Evolutionary conservation across 2,329 filamentous ascomycete genomes (phyloP), one percentile per base, ranked within the genome.

Genomic region (Cladophialophora carrionii): DNA sequence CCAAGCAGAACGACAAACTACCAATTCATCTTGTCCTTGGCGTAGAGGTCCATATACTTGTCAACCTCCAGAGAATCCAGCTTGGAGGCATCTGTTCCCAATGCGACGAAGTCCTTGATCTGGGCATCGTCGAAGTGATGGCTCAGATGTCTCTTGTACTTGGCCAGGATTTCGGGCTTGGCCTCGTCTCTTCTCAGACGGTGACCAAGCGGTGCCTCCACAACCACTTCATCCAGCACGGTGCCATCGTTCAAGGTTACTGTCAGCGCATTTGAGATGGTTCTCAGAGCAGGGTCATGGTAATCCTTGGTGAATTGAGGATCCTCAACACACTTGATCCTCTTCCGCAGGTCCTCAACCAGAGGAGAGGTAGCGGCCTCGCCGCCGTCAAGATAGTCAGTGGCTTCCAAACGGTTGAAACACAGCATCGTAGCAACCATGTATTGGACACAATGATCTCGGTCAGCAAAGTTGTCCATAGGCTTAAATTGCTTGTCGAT

Each of bases 401-500:
- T 90, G 57, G 95, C 94, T 73, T 93, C 90, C 69, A 99, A 90
- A 71, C 95, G 92, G 78, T 95, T 92, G 80, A 94, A 98, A 72
- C 90, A 89, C 72, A 99, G 89, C 92, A 98, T 98, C 74, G 92
- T 92, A 70, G 93, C 59, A 76, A 92, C 91, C 95, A 99, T 99
- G 87, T 99, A 99, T 79, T 98, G 95, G 72, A 99, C 94, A 82
- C 95, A 99, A 86, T 99, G 95, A 81, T 99, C 95, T 76, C 95
- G 92, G 82, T 99, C 95, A 76, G 95, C 95, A 76, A 98, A 99
- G 88, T 99, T 99, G 84, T 97, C 93, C 91, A 99, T 96, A 73
- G 93, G 89, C 87, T 97, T 98, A 86, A 96, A 96, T 82, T 99
- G 95, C 86, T 99, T 99, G 87, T 99, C 95, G 75, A 99, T 99